Evolutionary conservation across 2,329 filamentous ascomycete species (phyloP), one percentile per base, ranked within the genome.

Genomic region (Ceratocystis diversiconidia): DNA sequence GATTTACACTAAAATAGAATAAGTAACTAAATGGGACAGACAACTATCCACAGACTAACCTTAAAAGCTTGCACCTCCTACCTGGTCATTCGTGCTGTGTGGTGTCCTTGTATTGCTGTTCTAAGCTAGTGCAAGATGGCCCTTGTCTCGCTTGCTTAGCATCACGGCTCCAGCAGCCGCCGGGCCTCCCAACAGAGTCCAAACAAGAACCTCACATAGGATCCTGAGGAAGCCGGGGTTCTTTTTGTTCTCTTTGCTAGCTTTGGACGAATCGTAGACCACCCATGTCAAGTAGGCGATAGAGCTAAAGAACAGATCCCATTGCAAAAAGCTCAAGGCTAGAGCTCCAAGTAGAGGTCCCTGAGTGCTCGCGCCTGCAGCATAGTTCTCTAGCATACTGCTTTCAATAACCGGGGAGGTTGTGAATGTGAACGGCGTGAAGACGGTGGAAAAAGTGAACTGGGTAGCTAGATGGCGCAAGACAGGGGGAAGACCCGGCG

Each of bases 241-340:
- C 41, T 50, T 62, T 17, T 62, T 62, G 25, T 25, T 28, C 32
- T 46, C 8, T 32, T 28, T 22, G 22, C 64, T 60, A 5, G 44
- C 44, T 12, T 30, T 46, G 15, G 62, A 25, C 5, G 44, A 48
- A 32, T 62, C 30, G 36, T 44, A 62, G 2, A 63, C 19, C 17
- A 28, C 61, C 65, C 65, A 66, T 8, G 52, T 43, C 10, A 63
- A 17, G 43, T 44, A 63, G 22, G 17, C 41, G 5, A 41, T 8
- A 17, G 48, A 41, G 17, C 60, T 46, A 22, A 7, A 41, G 28
- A 32, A 30, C 3, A 66, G 12, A 59, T 66, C 65, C 61, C 61
- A 66, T 7, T 63, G 61, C 50, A 66, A 32, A 43, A 66, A 66
- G 5, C 36, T 60, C 25, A 46, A 43, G 1, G 61, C 46, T 19